Evolutionary conservation across 2,329 filamentous ascomycete genomes (phyloP).

Genomic region (Fusarium xyrophilum): DNA sequence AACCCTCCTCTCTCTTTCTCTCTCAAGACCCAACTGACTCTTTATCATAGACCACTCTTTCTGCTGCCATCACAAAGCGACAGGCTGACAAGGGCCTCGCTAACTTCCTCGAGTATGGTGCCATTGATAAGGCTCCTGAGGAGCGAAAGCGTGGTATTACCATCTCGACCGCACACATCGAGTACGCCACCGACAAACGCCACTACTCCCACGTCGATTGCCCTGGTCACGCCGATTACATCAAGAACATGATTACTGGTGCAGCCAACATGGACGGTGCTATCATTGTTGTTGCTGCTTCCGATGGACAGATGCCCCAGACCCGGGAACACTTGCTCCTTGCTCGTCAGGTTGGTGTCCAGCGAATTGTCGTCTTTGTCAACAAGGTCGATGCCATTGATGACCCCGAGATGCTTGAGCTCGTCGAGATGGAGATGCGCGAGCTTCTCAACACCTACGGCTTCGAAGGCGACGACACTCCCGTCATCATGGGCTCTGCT

Average conservation of each 20-base stretch:
- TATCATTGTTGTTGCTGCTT: slow-evolving; percentile 97
- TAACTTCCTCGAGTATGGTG: slow-evolving; percentile 94
- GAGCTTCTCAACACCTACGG: slow-evolving; percentile 92
- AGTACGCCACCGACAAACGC: slow-evolving; percentile 91
- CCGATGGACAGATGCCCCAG: slow-evolving; percentile 99
- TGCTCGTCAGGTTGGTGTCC: slow-evolving; percentile 96
- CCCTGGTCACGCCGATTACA: slow-evolving; percentile 99
- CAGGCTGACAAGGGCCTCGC: slow-evolving; percentile 94
- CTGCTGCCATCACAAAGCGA: slow-evolving; percentile 97
- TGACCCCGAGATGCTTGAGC: slow-evolving; percentile 99
- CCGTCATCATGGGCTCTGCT: slow-evolving; percentile 95
- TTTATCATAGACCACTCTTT: slow-evolving; percentile 82
- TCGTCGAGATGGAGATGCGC: slow-evolving; percentile 99
- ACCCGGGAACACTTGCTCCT: slow-evolving; percentile 98
- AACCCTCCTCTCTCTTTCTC: slow-evolving; percentile 1
- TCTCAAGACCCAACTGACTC: slow-evolving; percentile 26
- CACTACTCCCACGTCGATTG: slow-evolving; percentile 99
- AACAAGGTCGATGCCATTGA: slow-evolving; percentile 99
- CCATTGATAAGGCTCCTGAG: slow-evolving; percentile 99
- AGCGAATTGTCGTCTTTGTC: slow-evolving; percentile 98
- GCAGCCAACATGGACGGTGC: slow-evolving; percentile 99
- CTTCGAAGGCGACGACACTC: slow-evolving; percentile 97
- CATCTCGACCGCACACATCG: slow-evolving; percentile 97
- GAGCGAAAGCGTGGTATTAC: slow-evolving; percentile 99
- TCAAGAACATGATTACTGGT: slow-evolving; percentile 99